These are phyloP conservation scores for Deuterostichococcus epilithicus DNA, from an alignment of 139 green algal species.

Conservation along the genomic window DNA sequence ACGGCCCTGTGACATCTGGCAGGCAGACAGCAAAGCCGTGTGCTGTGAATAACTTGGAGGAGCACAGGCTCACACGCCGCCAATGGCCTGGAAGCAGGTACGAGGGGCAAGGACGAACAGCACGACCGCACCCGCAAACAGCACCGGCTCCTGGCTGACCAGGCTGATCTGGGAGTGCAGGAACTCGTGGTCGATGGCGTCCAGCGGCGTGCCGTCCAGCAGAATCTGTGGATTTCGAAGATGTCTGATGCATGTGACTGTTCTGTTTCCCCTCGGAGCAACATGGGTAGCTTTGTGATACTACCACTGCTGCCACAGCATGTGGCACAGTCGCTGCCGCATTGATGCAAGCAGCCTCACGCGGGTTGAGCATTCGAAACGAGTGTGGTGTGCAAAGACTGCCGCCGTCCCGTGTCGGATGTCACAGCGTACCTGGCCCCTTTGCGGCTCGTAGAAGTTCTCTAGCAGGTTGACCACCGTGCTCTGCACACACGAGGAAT, in stretches of 20 bases:
- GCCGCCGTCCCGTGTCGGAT: no score
- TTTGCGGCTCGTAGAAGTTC: conserved; percentile 51
- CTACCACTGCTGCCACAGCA: no score
- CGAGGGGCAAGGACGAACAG: background rate
- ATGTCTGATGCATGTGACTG: background rate
- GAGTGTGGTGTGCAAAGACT: no score
- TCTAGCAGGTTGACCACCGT: conserved; percentile 81
- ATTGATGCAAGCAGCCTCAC: no score
- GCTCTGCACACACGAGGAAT: conserved; percentile 18
- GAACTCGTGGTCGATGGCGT: conserved; percentile 23
- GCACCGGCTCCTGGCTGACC: conserved; percentile 81
- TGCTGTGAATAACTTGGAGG: no score
- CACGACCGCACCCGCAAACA: conserved; percentile 47
- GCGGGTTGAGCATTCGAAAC: no score
- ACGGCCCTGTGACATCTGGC: no score
- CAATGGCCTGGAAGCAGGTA: background rate
- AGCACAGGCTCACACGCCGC: no score
- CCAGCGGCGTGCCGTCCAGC: conserved; percentile 16
- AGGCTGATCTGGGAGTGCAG: conserved; percentile 52
- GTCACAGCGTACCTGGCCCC: background rate
- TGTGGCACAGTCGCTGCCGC: no score
- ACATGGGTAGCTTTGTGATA: no score
- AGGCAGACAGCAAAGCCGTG: no score
- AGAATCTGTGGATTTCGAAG: no score
- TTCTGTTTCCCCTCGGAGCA: background rate